Conservation (phyloP, 805 yeast species). For the Vanderwaltozyma polyspora region DNA sequence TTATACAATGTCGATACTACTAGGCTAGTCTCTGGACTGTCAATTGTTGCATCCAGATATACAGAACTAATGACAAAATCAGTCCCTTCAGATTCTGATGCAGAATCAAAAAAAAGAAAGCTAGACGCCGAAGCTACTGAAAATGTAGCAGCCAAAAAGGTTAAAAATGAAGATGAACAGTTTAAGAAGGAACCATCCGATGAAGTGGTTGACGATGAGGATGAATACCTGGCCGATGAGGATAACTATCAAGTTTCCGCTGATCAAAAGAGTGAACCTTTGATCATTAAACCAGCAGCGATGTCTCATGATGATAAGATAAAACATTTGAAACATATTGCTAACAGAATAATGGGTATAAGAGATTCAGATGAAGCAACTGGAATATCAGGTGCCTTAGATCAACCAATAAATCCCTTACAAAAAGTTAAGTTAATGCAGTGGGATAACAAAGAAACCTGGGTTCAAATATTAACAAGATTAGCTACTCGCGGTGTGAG, state of each 20-base stretch:
- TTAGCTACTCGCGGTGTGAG: conserved; percentile 72
- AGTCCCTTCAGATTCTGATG: not conserved
- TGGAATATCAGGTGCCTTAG: conserved; percentile 3
- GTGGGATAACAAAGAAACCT: conserved; percentile 57
- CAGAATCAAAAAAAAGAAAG: conserved; percentile 6
- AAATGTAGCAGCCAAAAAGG: conserved; percentile 1
- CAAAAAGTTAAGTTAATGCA: conserved; percentile 28
- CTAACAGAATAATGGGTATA: conserved; percentile 5
- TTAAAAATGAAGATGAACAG: conserved; percentile 5
- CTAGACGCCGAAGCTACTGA: conserved; percentile 16
- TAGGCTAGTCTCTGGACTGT: conserved; percentile 52
- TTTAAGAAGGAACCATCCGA: conserved; percentile 16
- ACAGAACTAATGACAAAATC: conserved; percentile 31
- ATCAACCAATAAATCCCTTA: conserved; percentile 16
- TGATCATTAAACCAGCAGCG: conserved; percentile 32
- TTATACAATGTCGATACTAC: conserved; percentile 42
- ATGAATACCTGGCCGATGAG: conserved; percentile 24
- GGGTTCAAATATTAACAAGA: conserved; percentile 67
- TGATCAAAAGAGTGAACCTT: conserved; percentile 5
- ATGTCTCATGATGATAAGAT: conserved; percentile 45
- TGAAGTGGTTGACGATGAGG: conserved; percentile 24
- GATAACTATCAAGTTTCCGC: conserved; percentile 21
- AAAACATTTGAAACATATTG: conserved; percentile 33
- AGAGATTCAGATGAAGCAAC: conserved; percentile 13
- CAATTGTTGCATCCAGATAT: conserved; percentile 60